phyloP scores from a whole-genome alignment of 306 rosid genomes.

The Rosa persica region DNA sequence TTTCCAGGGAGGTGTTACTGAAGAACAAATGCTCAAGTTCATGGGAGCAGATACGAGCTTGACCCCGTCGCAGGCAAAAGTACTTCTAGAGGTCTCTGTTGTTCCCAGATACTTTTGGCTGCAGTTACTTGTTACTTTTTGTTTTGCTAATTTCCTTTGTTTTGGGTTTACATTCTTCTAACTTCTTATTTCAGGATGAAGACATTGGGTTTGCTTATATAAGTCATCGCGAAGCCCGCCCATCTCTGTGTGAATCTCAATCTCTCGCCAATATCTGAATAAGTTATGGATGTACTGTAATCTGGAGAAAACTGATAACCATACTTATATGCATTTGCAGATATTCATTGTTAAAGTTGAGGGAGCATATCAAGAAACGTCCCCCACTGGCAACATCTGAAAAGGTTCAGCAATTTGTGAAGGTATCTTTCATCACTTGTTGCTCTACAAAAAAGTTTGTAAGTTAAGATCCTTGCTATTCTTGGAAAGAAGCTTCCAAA shows the following conservation, averaged over 20 bases:
- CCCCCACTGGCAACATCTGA: conserved; percentile 93
- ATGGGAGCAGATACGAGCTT: conserved; percentile 83
- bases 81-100: conserved; percentile 76
- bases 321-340: conserved; percentile 36
- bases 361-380: conserved; percentile 96
- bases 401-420: conserved; percentile 93
- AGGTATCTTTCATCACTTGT: conserved; percentile 45
- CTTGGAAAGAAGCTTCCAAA: neutral
- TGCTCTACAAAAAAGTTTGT: neutral
- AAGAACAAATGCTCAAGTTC: conserved; percentile 93
- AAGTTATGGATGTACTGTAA: neutral
- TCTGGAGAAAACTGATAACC: conserved; percentile 5
- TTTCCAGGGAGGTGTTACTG: conserved; percentile 85
- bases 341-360: conserved; percentile 65
- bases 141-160: neutral
- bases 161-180: neutral
- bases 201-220: conserved; percentile 85
- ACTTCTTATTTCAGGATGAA: conserved; percentile 64
- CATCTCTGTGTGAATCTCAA: conserved; percentile 80
- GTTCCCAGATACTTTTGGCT: conserved; percentile 20
- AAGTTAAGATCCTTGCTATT: neutral
- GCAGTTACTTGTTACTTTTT: conserved; percentile 14
- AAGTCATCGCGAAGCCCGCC: conserved; percentile 88
- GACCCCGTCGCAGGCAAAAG: conserved; percentile 68
- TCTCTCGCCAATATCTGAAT: conserved; percentile 31